These are phyloP conservation scores for Geotrichum fermentans DNA, from an alignment of 1,139 yeast species.

Conservation along the genomic window DNA sequence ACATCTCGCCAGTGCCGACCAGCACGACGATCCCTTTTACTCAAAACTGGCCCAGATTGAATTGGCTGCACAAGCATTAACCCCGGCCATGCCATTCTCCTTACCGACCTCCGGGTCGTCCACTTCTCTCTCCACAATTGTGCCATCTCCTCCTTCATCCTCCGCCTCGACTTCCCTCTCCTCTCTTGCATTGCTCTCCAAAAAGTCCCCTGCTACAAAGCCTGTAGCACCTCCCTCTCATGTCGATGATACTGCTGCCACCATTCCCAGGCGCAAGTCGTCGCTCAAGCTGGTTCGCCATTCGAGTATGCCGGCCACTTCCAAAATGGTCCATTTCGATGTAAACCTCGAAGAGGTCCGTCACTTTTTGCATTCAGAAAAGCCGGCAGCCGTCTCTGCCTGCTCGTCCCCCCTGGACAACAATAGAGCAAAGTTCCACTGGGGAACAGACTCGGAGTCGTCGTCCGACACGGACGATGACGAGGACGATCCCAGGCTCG, in stretches of 20 bases:
- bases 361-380: slow-evolving; percentile 65
- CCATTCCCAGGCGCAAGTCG: slow-evolving; percentile 48
- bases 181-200: slow-evolving; percentile 11
- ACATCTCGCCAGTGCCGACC: too few species aligned
- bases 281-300: slow-evolving; percentile 57
- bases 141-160: slow-evolving; percentile 11
- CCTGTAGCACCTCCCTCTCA: not conserved
- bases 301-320: slow-evolving; percentile 67
- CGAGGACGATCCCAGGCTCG: slow-evolving; percentile 32
- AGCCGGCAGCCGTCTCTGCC: slow-evolving; percentile 70
- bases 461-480: slow-evolving; percentile 29
- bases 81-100: slow-evolving; percentile 1
- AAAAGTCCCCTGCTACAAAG: not conserved
- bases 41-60: slow-evolving; percentile 12
- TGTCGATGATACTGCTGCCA: not conserved
- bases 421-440: slow-evolving; percentile 28
- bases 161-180: slow-evolving; percentile 11
- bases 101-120: not conserved
- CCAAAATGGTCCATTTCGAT: slow-evolving; percentile 79
- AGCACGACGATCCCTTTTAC: slow-evolving; percentile 1
- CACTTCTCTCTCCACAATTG: slow-evolving; percentile 14
- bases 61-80: slow-evolving; percentile 17
- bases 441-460: slow-evolving; percentile 34
- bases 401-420: slow-evolving; percentile 48
- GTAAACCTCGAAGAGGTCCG: slow-evolving; percentile 58